Base-by-base conservation (phyloP, 2,329 filamentous ascomycete species). In the Neocucurbitaria cava region DNA sequence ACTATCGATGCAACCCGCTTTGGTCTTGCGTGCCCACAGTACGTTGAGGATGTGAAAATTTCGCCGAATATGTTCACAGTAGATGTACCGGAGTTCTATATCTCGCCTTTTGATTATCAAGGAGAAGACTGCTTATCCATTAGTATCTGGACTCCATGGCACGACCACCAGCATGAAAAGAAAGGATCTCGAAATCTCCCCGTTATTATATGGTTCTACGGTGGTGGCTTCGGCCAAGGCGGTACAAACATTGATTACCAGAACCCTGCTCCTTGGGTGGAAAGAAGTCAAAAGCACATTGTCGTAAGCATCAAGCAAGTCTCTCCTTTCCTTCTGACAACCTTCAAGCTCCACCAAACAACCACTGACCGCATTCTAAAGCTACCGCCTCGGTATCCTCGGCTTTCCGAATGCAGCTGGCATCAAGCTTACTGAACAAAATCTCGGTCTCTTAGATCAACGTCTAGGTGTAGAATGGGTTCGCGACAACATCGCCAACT, bases 181-280 rank as follows among this genome's bases (percentile, higher is more conserved):
- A 26, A 26, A 26, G 24, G 5, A 26, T 9, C 24, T 26, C 24
- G 9, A 9, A 7, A 62, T 0, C 62, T 79, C 5, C 79, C 80
- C 1, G 80, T 82, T 1, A 64, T 77, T 1, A 72, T 81, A 17
- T 83, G 78, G 68, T 72, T 82, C 28, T 78, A 79, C 26, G 81
- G 81, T 5, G 81, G 81, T 5, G 76, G 77, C 3, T 81, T 79
- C 54, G 54, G 69, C 11, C 76, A 70, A 10, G 80, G 80, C 33
- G 79, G 78, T 21, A 63, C 77, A 18, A 70, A 79, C 30, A 73
- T 81, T 0, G 76, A 78, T 1, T 81, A 68, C 31, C 66, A 67
- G 21, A 55, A 54, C 33, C 67, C 59, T 8, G 58, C 46, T 23
- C 54, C 36, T 21, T 72, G 68, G 62, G 53, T 70, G 18, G 52